Percentiles rank a stretch among this genome's conserved stretches.
Conservation (phyloP, 2,329 filamentous ascomycete genomes). For the Colletotrichum graminicola region DNA sequence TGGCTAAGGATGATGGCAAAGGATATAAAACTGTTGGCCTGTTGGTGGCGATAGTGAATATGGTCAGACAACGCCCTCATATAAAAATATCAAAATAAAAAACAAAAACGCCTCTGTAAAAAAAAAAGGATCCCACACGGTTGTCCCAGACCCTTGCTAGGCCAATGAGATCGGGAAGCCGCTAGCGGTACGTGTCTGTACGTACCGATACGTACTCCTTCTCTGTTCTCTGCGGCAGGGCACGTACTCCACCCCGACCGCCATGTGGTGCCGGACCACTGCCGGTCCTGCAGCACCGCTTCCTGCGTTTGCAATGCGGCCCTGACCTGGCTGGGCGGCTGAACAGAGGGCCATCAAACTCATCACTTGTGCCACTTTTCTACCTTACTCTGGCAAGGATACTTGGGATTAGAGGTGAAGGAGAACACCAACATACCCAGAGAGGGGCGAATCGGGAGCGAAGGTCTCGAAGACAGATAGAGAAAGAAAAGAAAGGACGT, state of each 20-base stretch:
- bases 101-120: background rate
- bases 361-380: constrained; percentile 13
- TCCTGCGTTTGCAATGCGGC: constrained; percentile 20
- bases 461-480: background rate
- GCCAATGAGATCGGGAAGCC: constrained; percentile 14
- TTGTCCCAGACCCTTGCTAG: background rate
- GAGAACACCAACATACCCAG: background rate
- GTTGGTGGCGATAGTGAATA: background rate
- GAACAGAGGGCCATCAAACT: background rate
- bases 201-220: background rate
- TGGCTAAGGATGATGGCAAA: constrained; percentile 5
- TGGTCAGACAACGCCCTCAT: constrained; percentile 18
- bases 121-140: background rate
- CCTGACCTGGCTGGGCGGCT: constrained; percentile 3
- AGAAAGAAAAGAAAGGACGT: constrained; percentile 6
- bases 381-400: background rate
- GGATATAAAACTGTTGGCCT: background rate
- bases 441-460: background rate
- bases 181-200: background rate
- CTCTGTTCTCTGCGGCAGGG: background rate
- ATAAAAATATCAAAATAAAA: background rate
- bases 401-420: background rate
- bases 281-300: constrained; percentile 23
- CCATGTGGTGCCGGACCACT: constrained; percentile 21
- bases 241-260: constrained; percentile 24